phyloP scores from a whole-genome alignment of 805 yeast genomes.

The Kodamaea neixiangensis region DNA sequence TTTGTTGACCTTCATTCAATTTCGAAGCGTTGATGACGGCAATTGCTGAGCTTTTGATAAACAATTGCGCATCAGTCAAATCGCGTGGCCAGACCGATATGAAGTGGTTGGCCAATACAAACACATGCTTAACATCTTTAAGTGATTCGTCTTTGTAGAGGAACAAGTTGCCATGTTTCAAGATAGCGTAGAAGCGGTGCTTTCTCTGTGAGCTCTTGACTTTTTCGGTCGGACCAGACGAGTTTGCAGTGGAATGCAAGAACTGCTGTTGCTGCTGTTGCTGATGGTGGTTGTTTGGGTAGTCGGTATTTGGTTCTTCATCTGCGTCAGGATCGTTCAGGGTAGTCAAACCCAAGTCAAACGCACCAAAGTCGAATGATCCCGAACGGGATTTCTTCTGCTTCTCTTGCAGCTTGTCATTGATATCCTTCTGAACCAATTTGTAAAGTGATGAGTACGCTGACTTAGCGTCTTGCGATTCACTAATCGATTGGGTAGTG shows the following conservation, averaged over 20 bases:
- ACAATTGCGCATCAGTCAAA: constrained; percentile 72
- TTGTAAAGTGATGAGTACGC: constrained; percentile 65
- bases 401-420: constrained; percentile 4
- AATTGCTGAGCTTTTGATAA: constrained; percentile 77
- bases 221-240: constrained; percentile 8
- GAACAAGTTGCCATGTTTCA: constrained; percentile 86
- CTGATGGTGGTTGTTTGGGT: neutral
- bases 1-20: constrained; percentile 10
- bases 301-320: neutral
- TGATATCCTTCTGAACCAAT: constrained; percentile 43
- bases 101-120: constrained; percentile 69
- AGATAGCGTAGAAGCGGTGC: constrained; percentile 66
- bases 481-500: constrained; percentile 44
- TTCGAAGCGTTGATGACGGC: constrained; percentile 53
- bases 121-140: constrained; percentile 71
- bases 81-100: constrained; percentile 85
- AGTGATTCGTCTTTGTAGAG: constrained; percentile 72
- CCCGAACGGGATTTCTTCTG: constrained; percentile 10
- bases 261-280: constrained; percentile 8
- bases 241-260: neutral
- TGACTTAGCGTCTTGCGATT: constrained; percentile 45
- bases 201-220: constrained; percentile 39
- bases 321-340: constrained; percentile 2
- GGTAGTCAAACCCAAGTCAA: constrained; percentile 5
- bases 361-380: constrained; percentile 12